Percentiles rank a stretch among this genome's conserved stretches.
Evolutionary conservation across 2,329 filamentous ascomycete genomes (phyloP).

Genomic region (Botrytis byssoidea): DNA sequence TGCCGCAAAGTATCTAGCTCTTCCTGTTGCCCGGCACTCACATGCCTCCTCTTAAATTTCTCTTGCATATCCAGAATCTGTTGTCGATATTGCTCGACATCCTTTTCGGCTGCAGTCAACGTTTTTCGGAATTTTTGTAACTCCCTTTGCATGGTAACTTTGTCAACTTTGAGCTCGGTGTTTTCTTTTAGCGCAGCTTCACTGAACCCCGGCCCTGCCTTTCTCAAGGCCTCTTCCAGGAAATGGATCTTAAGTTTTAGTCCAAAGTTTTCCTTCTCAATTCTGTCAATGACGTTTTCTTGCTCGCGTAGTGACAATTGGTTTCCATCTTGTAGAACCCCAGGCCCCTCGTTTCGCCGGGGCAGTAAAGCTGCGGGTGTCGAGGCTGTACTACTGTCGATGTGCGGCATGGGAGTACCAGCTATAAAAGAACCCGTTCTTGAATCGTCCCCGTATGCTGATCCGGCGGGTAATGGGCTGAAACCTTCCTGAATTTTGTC

Average conservation of each 20-base stretch:
- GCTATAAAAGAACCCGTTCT: conserved; percentile 62
- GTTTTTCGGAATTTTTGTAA: conserved; percentile 84
- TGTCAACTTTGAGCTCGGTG: conserved; percentile 91
- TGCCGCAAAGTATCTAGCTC: conserved; percentile 59
- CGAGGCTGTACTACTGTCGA: conserved; percentile 73
- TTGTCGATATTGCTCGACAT: conserved; percentile 78
- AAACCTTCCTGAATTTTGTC: conserved; percentile 68
- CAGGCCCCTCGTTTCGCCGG: conserved; percentile 60
- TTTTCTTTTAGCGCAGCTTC: conserved; percentile 90
- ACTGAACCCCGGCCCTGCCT: conserved; percentile 85
- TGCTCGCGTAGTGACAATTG: conserved; percentile 90
- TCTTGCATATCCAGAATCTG: conserved; percentile 83
- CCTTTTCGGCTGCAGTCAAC: conserved; percentile 76
- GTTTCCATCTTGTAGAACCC: conserved; percentile 79
- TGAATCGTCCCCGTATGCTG: conserved; percentile 61
- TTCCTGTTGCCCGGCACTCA: conserved; percentile 65
- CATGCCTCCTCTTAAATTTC: conserved; percentile 72
- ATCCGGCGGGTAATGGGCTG: conserved; percentile 71
- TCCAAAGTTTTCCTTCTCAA: conserved; percentile 98
- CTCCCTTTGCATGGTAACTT: conserved; percentile 84
- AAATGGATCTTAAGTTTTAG: conserved; percentile 97
- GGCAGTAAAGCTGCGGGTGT: conserved; percentile 75
- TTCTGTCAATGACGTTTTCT: conserved; percentile 90
- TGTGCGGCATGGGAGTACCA: conserved; percentile 72
- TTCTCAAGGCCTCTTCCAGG: conserved; percentile 84